Conservation (phyloP, 441 rosid genomes). For the Omphalea diandra region DNA sequence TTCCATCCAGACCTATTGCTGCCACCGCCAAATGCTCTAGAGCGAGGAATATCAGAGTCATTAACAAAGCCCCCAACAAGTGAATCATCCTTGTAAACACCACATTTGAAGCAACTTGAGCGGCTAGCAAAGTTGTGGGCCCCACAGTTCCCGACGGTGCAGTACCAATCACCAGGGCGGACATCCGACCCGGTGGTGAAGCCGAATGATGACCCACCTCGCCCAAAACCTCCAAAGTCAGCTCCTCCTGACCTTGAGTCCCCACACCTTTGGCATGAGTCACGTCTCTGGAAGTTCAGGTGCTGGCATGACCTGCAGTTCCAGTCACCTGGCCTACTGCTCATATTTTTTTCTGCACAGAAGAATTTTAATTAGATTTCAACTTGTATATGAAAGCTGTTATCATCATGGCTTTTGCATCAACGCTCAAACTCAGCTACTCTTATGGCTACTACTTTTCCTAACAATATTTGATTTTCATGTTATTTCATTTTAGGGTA, state of each 20-base stretch:
- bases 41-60: conserved; percentile 50
- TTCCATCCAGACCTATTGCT: conserved; percentile 76
- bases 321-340: conserved; percentile 98
- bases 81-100: conserved; percentile 67
- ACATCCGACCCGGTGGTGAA: conserved; percentile 73
- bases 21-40: conserved; percentile 51
- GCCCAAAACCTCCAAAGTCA: conserved; percentile 42
- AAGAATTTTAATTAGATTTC: background rate
- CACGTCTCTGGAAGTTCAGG: conserved; percentile 91
- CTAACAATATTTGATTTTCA: too few relatives aligned
- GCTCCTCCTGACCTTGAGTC: conserved; percentile 44
- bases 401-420: background rate
- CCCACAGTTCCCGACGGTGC: conserved; percentile 72
- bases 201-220: conserved; percentile 48
- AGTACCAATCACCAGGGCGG: conserved; percentile 95
- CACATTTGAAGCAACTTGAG: conserved; percentile 90
- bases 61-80: conserved; percentile 30
- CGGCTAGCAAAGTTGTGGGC: conserved; percentile 94
- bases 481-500: too few relatives aligned
- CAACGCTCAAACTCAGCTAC: background rate
- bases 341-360: conserved; percentile 28
- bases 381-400: background rate
- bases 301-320: conserved; percentile 90
- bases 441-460: background rate
- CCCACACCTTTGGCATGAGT: conserved; percentile 88